phyloP scores from a whole-genome alignment of 2,329 filamentous ascomycete species.

The Cladosporium sphaerospermum region DNA sequence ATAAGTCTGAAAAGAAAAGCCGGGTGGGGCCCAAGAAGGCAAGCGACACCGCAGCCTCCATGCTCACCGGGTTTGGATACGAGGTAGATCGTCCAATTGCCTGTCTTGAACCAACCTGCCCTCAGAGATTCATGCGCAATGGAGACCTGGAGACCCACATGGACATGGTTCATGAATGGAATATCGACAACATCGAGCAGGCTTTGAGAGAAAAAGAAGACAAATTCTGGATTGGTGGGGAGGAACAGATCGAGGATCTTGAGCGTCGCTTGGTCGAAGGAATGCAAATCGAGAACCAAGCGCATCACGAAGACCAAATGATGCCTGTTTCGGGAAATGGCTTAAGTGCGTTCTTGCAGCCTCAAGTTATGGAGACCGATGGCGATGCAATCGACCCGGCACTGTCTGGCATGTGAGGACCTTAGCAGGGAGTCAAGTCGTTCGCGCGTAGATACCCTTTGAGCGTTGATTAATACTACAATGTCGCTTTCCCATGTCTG shows the following conservation, averaged over 20 bases:
- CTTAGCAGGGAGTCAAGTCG: not conserved
- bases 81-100: slow-evolving; percentile 44
- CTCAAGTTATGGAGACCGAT: not conserved
- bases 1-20: slow-evolving; percentile 4
- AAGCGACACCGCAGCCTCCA: not conserved
- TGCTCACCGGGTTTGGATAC: slow-evolving; percentile 54
- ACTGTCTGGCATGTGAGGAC: not conserved
- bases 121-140: slow-evolving; percentile 50
- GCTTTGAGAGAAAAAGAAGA: slow-evolving; percentile 35
- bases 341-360: not conserved
- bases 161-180: slow-evolving; percentile 38
- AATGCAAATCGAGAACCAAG: slow-evolving; percentile 2
- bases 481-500: no score
- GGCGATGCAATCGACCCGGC: slow-evolving; percentile 3
- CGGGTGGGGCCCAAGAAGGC: not conserved
- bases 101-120: slow-evolving; percentile 47
- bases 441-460: slow-evolving; percentile 9
- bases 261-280: slow-evolving; percentile 6
- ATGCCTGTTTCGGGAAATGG: slow-evolving; percentile 5
- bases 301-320: not conserved
- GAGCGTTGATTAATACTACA: not conserved
- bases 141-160: slow-evolving; percentile 55
- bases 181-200: slow-evolving; percentile 33
- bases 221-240: slow-evolving; percentile 41
- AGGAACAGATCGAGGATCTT: slow-evolving; percentile 13